phyloP scores from a whole-genome alignment of 2,329 filamentous ascomycete genomes.

The Penicillium sp. region DNA sequence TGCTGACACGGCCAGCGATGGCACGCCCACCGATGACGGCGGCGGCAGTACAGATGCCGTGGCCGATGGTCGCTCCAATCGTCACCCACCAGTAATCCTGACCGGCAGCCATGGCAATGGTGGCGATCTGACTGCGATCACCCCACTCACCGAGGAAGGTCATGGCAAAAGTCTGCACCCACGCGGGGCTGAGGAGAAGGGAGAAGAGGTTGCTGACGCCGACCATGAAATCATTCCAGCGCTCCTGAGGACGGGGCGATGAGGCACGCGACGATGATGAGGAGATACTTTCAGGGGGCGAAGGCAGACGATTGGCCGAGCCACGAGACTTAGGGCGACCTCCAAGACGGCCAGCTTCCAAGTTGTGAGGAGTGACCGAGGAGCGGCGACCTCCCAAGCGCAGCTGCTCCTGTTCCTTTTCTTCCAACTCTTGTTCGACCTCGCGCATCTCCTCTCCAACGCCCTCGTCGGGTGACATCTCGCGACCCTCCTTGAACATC shows the following conservation, averaged over 20 bases:
- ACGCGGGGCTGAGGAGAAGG: conserved; percentile 85
- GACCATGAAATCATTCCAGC: conserved; percentile 45
- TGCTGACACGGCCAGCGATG: conserved; percentile 87
- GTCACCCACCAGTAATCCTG: conserved; percentile 99
- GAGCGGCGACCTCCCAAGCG: conserved; percentile 63
- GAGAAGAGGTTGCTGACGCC: conserved; percentile 83
- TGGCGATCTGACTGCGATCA: conserved; percentile 94
- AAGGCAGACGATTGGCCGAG: conserved; percentile 67
- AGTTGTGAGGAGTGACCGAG: conserved; percentile 66
- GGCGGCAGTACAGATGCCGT: conserved; percentile 82
- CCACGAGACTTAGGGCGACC: conserved; percentile 63
- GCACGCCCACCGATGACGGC: conserved; percentile 90
- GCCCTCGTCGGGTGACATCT: conserved; percentile 83
- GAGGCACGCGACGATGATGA: conserved; percentile 64
- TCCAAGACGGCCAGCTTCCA: conserved; percentile 72
- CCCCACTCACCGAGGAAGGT: conserved; percentile 98
- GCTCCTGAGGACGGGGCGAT: conserved; percentile 47
- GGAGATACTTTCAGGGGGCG: conserved; percentile 73
- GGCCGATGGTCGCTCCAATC: conserved; percentile 76
- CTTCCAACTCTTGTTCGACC: conserved; percentile 87
- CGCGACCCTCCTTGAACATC: conserved; percentile 78
- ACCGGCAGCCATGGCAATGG: conserved; percentile 96
- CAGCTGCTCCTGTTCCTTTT: conserved; percentile 76
- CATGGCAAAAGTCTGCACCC: conserved; percentile 99
- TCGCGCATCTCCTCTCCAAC: conserved; percentile 97